Evolutionary conservation across 306 rosid genomes (phyloP).

Genomic region (Cajanus cajan): DNA sequence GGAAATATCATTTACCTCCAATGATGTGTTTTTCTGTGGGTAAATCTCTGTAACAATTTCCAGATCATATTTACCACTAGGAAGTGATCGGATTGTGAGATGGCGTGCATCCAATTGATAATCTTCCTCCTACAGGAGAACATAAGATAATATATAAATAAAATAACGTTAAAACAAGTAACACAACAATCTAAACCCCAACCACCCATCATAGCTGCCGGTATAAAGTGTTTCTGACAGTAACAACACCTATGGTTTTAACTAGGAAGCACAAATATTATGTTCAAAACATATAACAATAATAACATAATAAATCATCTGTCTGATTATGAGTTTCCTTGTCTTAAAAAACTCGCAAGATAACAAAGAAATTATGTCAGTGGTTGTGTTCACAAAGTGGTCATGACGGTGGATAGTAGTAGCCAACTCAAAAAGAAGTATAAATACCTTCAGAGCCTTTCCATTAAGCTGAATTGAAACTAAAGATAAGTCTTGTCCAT

Average conservation of each 20-base stretch:
- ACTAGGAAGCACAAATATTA: conserved; percentile 8
- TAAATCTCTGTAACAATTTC: conserved; percentile 72
- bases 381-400: background rate
- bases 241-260: background rate
- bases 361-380: conserved; percentile 18
- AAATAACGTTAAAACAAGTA: conserved; percentile 21
- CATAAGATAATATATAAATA: background rate
- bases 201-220: background rate
- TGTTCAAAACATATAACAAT: background rate
- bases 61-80: conserved; percentile 65
- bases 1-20: conserved; percentile 60
- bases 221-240: conserved; percentile 3
- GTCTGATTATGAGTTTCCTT: conserved; percentile 14
- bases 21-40: conserved; percentile 89
- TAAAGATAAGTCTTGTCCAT: conserved; percentile 70
- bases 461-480: conserved; percentile 64
- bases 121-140: conserved; percentile 60
- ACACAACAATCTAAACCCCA: conserved; percentile 11
- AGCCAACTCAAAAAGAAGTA: background rate
- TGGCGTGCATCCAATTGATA: conserved; percentile 68
- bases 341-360: conserved; percentile 7
- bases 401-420: background rate
- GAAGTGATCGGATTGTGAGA: conserved; percentile 70
- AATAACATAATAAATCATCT: background rate
- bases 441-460: conserved; percentile 67